Conservation (phyloP, 2,329 filamentous ascomycete species). For the Leptographium lundbergii region DNA sequence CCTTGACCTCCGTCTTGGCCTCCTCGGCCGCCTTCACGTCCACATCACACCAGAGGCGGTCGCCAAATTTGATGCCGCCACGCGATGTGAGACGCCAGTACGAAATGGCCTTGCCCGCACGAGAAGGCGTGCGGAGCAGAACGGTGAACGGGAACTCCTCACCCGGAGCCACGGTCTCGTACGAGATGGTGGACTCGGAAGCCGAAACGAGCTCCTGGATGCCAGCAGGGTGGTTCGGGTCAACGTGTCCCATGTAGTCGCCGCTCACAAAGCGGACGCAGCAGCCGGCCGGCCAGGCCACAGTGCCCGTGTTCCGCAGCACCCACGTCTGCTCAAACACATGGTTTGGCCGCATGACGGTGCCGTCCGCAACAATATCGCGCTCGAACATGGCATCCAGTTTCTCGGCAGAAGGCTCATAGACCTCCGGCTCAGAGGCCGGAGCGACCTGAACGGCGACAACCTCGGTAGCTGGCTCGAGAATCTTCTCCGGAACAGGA, state of each 20-base stretch:
- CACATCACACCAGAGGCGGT: conserved; percentile 92
- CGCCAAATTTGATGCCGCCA: conserved; percentile 73
- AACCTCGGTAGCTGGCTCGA: conserved; percentile 28
- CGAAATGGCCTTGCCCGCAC: conserved; percentile 71
- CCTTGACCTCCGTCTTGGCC: conserved; percentile 13
- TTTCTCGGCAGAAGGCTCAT: conserved; percentile 17
- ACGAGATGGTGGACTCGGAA: conserved; percentile 69
- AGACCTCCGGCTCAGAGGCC: conserved; percentile 4
- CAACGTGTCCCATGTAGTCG: conserved; percentile 90
- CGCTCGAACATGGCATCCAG: conserved; percentile 53
- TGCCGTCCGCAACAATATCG: conserved; percentile 71
- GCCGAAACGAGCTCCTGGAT: conserved; percentile 64
- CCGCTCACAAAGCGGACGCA: conserved; percentile 85
- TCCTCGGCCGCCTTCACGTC: conserved; percentile 43
- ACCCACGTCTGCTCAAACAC: conserved; percentile 88
- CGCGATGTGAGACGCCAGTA: conserved; percentile 90
- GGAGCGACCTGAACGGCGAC: neutral
- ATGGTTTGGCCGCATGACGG: conserved; percentile 53
- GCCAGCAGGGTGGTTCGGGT: conserved; percentile 66
- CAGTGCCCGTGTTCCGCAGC: conserved; percentile 69
- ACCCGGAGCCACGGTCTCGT: conserved; percentile 55
- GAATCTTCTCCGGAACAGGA: neutral
- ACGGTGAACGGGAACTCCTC: conserved; percentile 73
- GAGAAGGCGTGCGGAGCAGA: conserved; percentile 65
- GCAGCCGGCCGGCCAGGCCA: conserved; percentile 78